Percentiles rank a stretch among this genome's conserved stretches.
Evolutionary conservation across 202 grass and related monocot species (phyloP).

Genomic region (Bolboschoenoplectus hybrid): DNA sequence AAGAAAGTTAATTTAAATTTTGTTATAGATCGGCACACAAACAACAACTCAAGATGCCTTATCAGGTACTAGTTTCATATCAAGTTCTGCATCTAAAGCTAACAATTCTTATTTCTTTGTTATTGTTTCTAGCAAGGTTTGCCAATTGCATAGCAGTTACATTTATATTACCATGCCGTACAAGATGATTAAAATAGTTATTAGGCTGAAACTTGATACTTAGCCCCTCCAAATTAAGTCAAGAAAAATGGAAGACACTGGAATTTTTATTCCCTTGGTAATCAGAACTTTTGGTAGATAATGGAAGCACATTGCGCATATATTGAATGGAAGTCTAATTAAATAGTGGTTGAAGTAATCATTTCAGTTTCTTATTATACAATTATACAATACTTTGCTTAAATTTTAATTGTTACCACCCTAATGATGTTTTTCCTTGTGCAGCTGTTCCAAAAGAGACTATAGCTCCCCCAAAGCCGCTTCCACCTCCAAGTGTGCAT

Average conservation of each 20-base stretch:
- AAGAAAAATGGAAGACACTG: neutral
- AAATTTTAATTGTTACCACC: neutral
- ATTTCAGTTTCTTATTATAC: neutral
- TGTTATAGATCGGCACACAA: conserved; percentile 14
- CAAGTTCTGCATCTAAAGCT: conserved; percentile 30
- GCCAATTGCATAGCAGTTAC: neutral
- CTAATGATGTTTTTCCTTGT: conserved; percentile 38
- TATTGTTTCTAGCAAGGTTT: neutral
- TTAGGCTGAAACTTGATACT: neutral
- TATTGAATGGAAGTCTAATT: neutral
- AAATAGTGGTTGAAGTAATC: conserved; percentile 17
- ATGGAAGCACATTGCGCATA: neutral
- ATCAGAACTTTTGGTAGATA: neutral
- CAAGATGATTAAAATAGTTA: neutral
- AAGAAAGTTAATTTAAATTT: neutral
- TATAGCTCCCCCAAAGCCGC: conserved; percentile 45
- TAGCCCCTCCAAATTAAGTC: neutral
- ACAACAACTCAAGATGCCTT: conserved; percentile 9
- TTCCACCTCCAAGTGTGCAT: conserved; percentile 37
- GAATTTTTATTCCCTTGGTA: neutral
- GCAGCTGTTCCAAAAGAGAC: conserved; percentile 55
- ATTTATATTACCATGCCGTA: neutral
- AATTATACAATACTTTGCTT: neutral
- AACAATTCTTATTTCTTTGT: neutral
- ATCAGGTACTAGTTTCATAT: conserved; percentile 29